phyloP scores from a whole-genome alignment of 2,329 filamentous ascomycete genomes.

The Phaeosphaeriaceae sp. region DNA sequence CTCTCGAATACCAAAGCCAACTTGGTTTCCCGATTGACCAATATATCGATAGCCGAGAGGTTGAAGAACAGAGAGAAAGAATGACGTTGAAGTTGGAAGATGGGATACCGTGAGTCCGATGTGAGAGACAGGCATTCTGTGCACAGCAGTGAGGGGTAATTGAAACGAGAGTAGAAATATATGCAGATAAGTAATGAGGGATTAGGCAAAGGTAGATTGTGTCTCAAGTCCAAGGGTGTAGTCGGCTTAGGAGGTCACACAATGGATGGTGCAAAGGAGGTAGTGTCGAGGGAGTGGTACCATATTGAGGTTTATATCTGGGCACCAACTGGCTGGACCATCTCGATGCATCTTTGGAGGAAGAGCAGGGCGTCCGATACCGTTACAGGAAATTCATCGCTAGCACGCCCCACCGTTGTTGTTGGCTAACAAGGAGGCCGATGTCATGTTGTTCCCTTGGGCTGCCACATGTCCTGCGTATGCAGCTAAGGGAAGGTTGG shows the following conservation, averaged over 20 bases:
- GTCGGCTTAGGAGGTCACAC: constrained; percentile 14
- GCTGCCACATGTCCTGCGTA: constrained; percentile 50
- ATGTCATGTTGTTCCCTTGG: constrained; percentile 39
- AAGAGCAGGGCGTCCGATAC: constrained; percentile 39
- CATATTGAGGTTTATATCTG: constrained; percentile 42
- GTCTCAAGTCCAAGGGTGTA: constrained; percentile 16
- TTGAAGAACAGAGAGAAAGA: constrained; percentile 80
- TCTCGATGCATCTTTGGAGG: constrained; percentile 31
- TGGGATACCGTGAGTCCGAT: constrained; percentile 74
- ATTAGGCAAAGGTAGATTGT: constrained; percentile 7
- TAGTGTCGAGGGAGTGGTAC: constrained; percentile 24
- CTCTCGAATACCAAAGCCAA: constrained; percentile 65
- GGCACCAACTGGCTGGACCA: constrained; percentile 27
- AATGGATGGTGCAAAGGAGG: constrained; percentile 15
- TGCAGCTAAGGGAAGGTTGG: constrained; percentile 45
- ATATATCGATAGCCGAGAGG: constrained; percentile 78
- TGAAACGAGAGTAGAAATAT: constrained; percentile 11
- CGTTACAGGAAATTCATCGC: constrained; percentile 38
- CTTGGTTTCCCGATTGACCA: constrained; percentile 64
- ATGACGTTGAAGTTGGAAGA: constrained; percentile 79
- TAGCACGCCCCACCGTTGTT: constrained; percentile 43
- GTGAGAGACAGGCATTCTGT: constrained; percentile 66
- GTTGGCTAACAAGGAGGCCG: constrained; percentile 45
- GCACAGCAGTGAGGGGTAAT: constrained; percentile 21
- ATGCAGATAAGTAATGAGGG: constrained; percentile 4